A percentile compares a stretch with the other conserved stretches of the same genome.
Evolutionary conservation across 2,329 filamentous ascomycete species (phyloP).

Genomic region (Fusarium longipes): DNA sequence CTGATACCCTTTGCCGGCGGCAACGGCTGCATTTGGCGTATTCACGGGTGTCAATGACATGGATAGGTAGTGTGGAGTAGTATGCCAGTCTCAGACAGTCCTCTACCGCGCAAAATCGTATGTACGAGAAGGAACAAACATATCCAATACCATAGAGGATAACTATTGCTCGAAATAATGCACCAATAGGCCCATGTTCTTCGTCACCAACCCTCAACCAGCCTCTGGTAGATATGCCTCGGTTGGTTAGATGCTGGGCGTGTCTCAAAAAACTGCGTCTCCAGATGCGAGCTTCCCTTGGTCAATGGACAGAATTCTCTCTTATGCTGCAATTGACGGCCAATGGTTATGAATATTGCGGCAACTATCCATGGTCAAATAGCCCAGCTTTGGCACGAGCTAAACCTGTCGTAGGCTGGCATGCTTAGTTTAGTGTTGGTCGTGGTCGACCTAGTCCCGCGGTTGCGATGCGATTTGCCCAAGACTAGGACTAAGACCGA

Average conservation of each 20-base stretch:
- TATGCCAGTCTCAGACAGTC: too few species aligned
- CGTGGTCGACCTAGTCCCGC: conserved; percentile 15
- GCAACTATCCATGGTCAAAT: conserved; percentile 9
- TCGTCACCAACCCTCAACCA: neutral
- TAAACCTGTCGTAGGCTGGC: conserved; percentile 35
- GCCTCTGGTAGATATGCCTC: neutral
- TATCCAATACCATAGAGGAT: neutral
- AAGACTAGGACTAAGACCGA: too few species aligned
- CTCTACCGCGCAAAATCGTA: conserved; percentile 9
- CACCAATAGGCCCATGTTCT: neutral
- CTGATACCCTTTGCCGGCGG: conserved; percentile 34
- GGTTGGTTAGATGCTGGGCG: conserved; percentile 1
- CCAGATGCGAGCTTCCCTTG: neutral
- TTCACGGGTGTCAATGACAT: neutral
- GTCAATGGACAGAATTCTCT: neutral
- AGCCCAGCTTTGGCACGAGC: conserved; percentile 19
- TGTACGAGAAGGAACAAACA: conserved; percentile 11
- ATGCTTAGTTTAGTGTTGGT: conserved; percentile 39
- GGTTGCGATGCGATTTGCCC: conserved; percentile 26
- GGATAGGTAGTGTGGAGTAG: too few species aligned
- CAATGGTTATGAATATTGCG: neutral
- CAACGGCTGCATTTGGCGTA: conserved; percentile 17
- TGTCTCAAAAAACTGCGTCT: neutral
- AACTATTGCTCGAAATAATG: conserved; percentile 8
- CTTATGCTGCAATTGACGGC: neutral